These are phyloP conservation scores for Acidomyces sp. DNA, from an alignment of 495 filamentous ascomycete genomes.

Conservation along the genomic window DNA sequence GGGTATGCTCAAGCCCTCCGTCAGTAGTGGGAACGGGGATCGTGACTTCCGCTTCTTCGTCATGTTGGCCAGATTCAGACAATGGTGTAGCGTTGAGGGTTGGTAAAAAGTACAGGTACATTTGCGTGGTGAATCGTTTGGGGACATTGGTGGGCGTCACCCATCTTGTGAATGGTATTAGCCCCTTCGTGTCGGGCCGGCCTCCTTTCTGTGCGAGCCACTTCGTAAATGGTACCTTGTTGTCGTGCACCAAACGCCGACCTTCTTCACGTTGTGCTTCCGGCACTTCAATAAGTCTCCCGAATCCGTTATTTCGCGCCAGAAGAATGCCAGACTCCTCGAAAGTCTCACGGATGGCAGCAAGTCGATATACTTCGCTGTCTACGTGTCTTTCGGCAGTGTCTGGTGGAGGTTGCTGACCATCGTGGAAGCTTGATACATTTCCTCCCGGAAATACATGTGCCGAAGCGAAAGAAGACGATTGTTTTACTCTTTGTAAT, in stretches of 20 bases:
- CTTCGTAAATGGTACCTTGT: constrained; percentile 45
- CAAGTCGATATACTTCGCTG: constrained; percentile 53
- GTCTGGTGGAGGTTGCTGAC: constrained; percentile 37
- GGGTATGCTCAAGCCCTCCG: constrained; percentile 73
- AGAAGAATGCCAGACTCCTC: constrained; percentile 89
- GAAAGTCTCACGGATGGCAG: constrained; percentile 81
- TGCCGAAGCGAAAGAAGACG: constrained; percentile 73
- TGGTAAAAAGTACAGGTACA: constrained; percentile 94
- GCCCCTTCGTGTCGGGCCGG: constrained; percentile 49
- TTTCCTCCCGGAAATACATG: constrained; percentile 97
- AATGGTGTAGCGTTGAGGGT: constrained; percentile 33
- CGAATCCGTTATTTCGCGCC: constrained; percentile 39
- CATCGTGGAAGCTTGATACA: constrained; percentile 58
- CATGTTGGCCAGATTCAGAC: constrained; percentile 2
- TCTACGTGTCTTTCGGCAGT: constrained; percentile 48
- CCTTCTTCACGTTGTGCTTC: constrained; percentile 50
- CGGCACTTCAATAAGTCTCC: constrained; percentile 41
- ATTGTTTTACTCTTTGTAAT: constrained; percentile 70
- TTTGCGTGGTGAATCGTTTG: constrained; percentile 78
- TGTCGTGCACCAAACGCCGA: constrained; percentile 51
- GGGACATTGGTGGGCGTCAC: constrained; percentile 61
- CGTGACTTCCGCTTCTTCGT: constrained; percentile 20
- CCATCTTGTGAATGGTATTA: constrained; percentile 85
- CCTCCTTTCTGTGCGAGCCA: constrained; percentile 54
- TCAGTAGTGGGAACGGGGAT: constrained; percentile 59